These are phyloP conservation scores for Lablab purpureus DNA, from an alignment of 306 rosid genomes.

Conservation along the genomic window DNA sequence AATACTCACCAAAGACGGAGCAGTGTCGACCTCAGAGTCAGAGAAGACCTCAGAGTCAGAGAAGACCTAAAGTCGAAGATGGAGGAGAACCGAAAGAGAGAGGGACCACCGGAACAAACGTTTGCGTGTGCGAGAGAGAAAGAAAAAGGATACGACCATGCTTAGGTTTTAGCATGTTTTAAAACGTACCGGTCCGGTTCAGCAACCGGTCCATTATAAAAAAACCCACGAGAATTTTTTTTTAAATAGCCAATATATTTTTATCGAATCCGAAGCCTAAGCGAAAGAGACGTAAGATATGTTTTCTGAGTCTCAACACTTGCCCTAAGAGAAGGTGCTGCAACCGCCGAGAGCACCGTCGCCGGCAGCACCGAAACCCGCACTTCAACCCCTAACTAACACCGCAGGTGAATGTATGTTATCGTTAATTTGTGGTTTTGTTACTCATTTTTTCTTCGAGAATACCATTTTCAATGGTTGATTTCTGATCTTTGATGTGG, in stretches of 20 bases:
- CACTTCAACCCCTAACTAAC: not conserved
- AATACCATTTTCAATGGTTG: too few species aligned
- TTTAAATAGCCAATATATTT: not conserved
- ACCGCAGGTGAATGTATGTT: not conserved
- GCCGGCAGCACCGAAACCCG: not conserved
- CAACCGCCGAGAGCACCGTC: not conserved
- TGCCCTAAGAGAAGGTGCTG: not conserved
- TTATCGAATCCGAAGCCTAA: not conserved
- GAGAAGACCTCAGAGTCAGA: slow-evolving; percentile 28
- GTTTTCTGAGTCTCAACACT: not conserved
- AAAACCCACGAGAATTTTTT: not conserved
- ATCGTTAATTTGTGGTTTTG: not conserved
- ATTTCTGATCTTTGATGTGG: too few species aligned
- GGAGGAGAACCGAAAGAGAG: not conserved
- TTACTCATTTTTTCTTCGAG: too few species aligned
- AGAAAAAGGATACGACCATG: not conserved
- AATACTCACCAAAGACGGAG: slow-evolving; percentile 3
- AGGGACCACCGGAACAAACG: slow-evolving; percentile 6
- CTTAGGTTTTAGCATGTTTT: not conserved
- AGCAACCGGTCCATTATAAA: slow-evolving; percentile 1
- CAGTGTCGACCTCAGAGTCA: not conserved
- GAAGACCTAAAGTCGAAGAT: slow-evolving; percentile 25
- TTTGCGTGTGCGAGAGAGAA: slow-evolving; percentile 2
- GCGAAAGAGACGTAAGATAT: not conserved
- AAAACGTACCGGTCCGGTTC: not conserved